phyloP scores from a whole-genome alignment of 2,329 filamentous ascomycete genomes.

The Onygenales sp. region DNA sequence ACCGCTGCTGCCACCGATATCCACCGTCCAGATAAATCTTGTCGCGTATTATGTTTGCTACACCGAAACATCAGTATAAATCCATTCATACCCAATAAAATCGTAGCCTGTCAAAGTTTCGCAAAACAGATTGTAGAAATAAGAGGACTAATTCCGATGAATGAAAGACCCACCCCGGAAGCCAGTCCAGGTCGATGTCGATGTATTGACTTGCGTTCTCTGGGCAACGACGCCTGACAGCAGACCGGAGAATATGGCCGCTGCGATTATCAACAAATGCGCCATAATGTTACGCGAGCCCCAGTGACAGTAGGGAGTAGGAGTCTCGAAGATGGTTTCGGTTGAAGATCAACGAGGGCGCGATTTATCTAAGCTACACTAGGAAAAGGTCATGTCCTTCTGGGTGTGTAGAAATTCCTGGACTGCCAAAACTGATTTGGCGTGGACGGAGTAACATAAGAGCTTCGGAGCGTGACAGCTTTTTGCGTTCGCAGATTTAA shows the following conservation, averaged over 20 bases:
- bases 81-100: not conserved
- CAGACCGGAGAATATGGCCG: conserved; percentile 6
- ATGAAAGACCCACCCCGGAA: not conserved
- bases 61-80: conserved; percentile 9
- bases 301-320: not conserved
- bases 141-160: too few species aligned
- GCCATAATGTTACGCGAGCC: not conserved
- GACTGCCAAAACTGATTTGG: too few species aligned
- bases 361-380: too few species aligned
- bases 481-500: too few species aligned
- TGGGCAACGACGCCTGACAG: conserved; percentile 20
- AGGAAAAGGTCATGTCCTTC: not conserved
- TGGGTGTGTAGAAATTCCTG: too few species aligned
- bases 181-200: conserved; percentile 49
- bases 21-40: conserved; percentile 60
- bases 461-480: too few species aligned
- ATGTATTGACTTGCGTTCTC: conserved; percentile 45
- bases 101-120: too few species aligned
- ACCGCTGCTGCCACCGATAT: conserved; percentile 37
- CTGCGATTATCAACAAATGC: conserved; percentile 5
- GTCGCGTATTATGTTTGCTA: conserved; percentile 51
- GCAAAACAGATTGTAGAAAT: too few species aligned
- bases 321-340: too few species aligned
- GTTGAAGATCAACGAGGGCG: too few species aligned
- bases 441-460: too few species aligned